phyloP scores from a whole-genome alignment of 768 basidiomycete species.

The Tulasnella sp. region DNA sequence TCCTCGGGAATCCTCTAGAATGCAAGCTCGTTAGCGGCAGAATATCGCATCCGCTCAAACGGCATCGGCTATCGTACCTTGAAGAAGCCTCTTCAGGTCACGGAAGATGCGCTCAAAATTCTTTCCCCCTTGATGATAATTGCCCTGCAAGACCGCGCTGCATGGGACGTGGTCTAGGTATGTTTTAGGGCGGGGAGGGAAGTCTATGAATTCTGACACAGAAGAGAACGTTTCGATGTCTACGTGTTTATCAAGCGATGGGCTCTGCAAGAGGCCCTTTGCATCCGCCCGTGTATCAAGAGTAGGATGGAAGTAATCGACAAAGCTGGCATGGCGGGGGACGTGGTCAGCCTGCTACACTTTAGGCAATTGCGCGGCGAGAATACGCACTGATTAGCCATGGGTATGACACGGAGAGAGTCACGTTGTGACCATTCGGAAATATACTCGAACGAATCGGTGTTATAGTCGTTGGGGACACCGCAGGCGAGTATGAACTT shows the following conservation, averaged over 20 bases:
- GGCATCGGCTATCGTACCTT: neutral
- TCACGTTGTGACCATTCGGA: neutral
- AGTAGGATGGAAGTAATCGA: neutral
- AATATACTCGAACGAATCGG: neutral
- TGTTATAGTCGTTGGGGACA: slow-evolving; percentile 18
- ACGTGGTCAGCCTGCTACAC: neutral
- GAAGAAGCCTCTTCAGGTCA: neutral
- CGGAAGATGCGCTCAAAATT: neutral
- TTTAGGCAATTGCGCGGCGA: neutral
- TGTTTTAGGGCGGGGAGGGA: neutral
- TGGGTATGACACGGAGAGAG: slow-evolving; percentile 4
- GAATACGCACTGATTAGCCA: slow-evolving; percentile 16
- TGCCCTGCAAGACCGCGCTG: neutral
- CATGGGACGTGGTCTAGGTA: neutral
- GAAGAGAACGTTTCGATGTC: neutral
- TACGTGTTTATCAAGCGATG: neutral
- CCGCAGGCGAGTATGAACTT: slow-evolving; percentile 21
- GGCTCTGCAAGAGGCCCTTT: neutral
- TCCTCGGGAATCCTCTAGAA: too few species aligned
- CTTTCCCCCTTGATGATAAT: neutral
- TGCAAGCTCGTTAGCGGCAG: too few species aligned
- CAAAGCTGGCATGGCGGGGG: neutral
- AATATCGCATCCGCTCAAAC: too few species aligned
- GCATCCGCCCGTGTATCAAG: too few species aligned
- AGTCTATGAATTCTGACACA: neutral